Conservation (phyloP, 1,139 yeast species). For the Magnusiomyces sp. region DNA sequence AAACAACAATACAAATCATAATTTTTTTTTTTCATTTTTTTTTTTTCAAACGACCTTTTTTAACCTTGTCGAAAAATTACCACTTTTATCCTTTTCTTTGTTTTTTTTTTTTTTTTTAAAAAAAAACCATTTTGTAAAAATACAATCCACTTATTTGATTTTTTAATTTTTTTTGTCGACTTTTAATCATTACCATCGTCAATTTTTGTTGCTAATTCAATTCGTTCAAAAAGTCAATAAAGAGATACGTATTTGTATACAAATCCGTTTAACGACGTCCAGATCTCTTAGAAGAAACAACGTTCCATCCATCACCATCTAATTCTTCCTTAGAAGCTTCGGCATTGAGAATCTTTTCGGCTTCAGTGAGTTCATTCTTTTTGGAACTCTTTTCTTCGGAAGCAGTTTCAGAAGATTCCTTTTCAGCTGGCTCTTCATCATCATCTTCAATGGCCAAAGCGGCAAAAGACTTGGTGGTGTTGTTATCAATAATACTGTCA, state of each 20-base stretch:
- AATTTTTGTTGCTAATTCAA: not conserved
- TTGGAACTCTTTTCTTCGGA: conserved; percentile 22
- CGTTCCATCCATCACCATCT: conserved; percentile 55
- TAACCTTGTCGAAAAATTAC: too few species aligned
- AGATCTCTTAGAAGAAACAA: conserved; percentile 40
- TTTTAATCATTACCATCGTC: too few species aligned
- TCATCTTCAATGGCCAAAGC: conserved; percentile 63
- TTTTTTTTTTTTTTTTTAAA: not conserved
- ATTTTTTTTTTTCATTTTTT: too few species aligned
- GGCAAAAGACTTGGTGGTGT: conserved; percentile 37
- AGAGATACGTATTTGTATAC: not conserved
- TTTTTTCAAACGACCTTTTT: too few species aligned
- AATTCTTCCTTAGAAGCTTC: conserved; percentile 38
- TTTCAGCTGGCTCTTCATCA: conserved; percentile 41
- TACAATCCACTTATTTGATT: not conserved
- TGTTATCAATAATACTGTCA: conserved; percentile 6
- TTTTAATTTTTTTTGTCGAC: not conserved
- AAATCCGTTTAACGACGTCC: conserved; percentile 9
- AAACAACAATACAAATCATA: too few species aligned
- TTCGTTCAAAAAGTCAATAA: not conserved
- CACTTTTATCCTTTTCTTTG: not conserved
- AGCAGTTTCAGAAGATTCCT: conserved; percentile 16
- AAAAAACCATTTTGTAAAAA: not conserved
- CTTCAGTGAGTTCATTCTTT: conserved; percentile 28
- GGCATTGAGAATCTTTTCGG: conserved; percentile 32